Percentiles rank a stretch among this genome's conserved stretches.
Conservation (phyloP, 768 basidiomycete genomes). For the Serpula lacrymans region DNA sequence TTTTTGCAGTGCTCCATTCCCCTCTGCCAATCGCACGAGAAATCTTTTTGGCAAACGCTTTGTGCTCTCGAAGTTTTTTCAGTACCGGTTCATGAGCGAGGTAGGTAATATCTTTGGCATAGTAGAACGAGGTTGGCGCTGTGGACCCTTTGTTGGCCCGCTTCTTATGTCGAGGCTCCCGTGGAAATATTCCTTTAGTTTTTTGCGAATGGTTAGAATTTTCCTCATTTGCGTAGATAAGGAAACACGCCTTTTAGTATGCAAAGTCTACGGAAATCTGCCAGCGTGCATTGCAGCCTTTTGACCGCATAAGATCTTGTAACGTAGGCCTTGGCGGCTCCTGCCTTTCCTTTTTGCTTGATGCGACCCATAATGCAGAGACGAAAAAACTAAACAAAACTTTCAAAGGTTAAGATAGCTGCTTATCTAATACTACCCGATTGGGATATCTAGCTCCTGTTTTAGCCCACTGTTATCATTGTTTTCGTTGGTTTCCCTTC, state of each 20-base stretch:
- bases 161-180: constrained; percentile 89
- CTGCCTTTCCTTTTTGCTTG: constrained; percentile 82
- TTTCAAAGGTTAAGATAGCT: too few species aligned
- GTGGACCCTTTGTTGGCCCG: constrained; percentile 97
- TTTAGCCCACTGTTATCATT: too few species aligned
- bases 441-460: too few species aligned
- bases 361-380: constrained; percentile 75
- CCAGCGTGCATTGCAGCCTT: constrained; percentile 93
- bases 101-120: constrained; percentile 96
- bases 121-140: constrained; percentile 97
- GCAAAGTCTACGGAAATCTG: constrained; percentile 94
- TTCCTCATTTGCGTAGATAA: constrained; percentile 3
- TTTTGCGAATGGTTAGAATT: background rate
- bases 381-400: too few species aligned
- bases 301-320: constrained; percentile 90
- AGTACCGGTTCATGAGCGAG: constrained; percentile 95
- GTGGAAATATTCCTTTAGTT: constrained; percentile 86
- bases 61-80: constrained; percentile 92
- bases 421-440: too few species aligned
- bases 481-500: too few species aligned
- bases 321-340: constrained; percentile 87
- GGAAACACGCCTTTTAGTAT: constrained; percentile 84
- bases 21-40: constrained; percentile 88
- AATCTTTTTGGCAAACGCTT: constrained; percentile 96
- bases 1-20: constrained; percentile 95